Evolutionary conservation across 1,139 yeast genomes (phyloP), one percentile per base, ranked within the genome.

Genomic region (Suhomyces anneliseae): DNA sequence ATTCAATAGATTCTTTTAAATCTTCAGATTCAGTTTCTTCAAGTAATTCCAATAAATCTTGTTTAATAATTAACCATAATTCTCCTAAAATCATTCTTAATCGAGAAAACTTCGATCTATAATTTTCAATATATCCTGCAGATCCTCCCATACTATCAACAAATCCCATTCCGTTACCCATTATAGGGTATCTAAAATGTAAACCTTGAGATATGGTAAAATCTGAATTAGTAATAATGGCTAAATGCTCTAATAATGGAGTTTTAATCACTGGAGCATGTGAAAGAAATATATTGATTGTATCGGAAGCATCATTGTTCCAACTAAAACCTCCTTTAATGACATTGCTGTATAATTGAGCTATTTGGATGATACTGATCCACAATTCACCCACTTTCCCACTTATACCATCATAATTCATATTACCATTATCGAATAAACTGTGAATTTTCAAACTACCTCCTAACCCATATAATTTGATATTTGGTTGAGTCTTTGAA

Each of bases 321-420:
- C 26, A 24, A 8, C n/a, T 14, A 11, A 11, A 29, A 8, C 15
- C 29, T 26, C 32, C 36, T 14, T 31, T 42, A 52, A 56, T 34
- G 11, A 47, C 43, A 19, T 47, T 47, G 19, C 43, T 33, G 50
- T 69, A 69, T 37, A 70, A 69, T 60, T 82, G 84, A 4, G 93
- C 92, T 36, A 87, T 69, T 61, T 87, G 95, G 40, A 85, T 64
- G 49, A 85, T 69, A 8, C 88, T 83, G 31, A 85, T 78, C 95
- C 95, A 87, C 50, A 85, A 74, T 52, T 85, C 84, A 2, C 95
- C 93, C 10, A 82, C 78, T 51, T 84, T 85, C 0, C 95, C 95
- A 19, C 60, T 52, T 7, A 68, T 39, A 15, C 53, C 46, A 10
- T 56, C 52, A 41, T 54, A 54, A 10, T 56, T 55, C 62, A 62